These are phyloP conservation scores for Xylariaceae sp. DNA, from an alignment of 2,329 filamentous ascomycete species.

Conservation along the genomic window DNA sequence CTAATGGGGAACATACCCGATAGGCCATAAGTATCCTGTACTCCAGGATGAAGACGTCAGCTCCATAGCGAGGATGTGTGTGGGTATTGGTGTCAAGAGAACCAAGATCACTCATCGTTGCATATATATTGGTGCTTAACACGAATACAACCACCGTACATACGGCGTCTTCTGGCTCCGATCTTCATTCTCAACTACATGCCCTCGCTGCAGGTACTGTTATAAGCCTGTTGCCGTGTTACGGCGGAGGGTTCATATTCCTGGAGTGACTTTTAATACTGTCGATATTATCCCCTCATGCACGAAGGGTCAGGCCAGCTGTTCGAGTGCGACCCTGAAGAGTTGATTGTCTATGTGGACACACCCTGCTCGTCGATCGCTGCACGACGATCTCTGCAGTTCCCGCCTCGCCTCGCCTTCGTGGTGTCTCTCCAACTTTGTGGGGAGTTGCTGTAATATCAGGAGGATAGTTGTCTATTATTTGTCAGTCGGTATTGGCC, in stretches of 20 bases:
- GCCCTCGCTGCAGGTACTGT: neutral
- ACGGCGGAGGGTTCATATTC: neutral
- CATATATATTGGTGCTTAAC: neutral
- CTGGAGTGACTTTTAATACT: neutral
- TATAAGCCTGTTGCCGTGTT: neutral
- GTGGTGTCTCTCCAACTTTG: neutral
- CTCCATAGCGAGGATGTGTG: neutral
- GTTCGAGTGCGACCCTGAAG: neutral
- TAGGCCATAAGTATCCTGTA: neutral
- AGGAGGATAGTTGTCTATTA: no score
- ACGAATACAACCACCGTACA: neutral
- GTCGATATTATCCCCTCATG: neutral
- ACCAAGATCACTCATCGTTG: neutral
- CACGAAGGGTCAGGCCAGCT: neutral
- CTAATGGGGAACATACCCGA: neutral
- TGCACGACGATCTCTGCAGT: neutral
- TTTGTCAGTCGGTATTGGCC: neutral
- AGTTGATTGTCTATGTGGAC: neutral
- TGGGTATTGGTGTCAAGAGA: neutral
- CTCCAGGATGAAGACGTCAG: neutral
- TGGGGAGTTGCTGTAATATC: neutral
- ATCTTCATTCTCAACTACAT: neutral
- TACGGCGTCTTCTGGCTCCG: neutral
- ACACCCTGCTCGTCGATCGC: neutral
- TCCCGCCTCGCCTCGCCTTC: neutral